These are phyloP conservation scores for Emergomyces orientalis DNA, from an alignment of 2,329 filamentous ascomycete species.

Conservation along the genomic window DNA sequence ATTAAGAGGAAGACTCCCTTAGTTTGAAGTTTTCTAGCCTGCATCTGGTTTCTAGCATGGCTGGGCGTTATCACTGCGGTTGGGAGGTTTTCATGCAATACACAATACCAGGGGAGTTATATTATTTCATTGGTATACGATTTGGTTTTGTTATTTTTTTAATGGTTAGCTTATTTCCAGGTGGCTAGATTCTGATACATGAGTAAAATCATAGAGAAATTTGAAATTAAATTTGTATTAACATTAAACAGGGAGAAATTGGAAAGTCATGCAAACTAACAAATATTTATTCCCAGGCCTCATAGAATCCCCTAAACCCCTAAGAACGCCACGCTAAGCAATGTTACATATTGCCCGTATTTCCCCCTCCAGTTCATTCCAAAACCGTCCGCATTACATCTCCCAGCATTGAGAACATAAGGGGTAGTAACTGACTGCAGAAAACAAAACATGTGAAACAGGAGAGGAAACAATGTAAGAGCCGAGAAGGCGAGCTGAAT, in stretches of 20 bases:
- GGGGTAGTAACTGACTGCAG: not conserved
- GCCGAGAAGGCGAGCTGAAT: no score
- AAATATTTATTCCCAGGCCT: not conserved
- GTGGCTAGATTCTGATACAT: conserved; percentile 20
- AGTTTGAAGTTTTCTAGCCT: conserved; percentile 31
- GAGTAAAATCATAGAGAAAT: not conserved
- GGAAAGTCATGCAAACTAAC: conserved; percentile 9
- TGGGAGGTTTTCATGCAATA: not conserved
- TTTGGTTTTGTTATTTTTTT: not conserved
- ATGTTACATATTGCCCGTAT: not conserved
- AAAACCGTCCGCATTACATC: not conserved
- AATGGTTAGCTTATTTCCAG: not conserved
- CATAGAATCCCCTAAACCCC: not conserved
- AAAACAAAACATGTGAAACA: conserved; percentile 9
- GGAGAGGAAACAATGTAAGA: not conserved
- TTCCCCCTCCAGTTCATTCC: not conserved
- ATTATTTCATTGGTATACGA: not conserved
- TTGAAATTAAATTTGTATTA: not conserved
- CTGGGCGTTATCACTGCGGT: not conserved
- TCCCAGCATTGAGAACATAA: not conserved
- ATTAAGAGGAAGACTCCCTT: conserved; percentile 74
- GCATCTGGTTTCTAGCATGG: not conserved
- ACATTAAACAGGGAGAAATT: conserved; percentile 11
- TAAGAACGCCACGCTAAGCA: conserved; percentile 12
- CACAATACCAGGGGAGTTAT: not conserved